A percentile compares a stretch with the other conserved stretches of the same genome.
These are phyloP conservation scores for Rhynchosporium agropyri DNA, from an alignment of 2,329 filamentous ascomycete genomes.

Conservation along the genomic window DNA sequence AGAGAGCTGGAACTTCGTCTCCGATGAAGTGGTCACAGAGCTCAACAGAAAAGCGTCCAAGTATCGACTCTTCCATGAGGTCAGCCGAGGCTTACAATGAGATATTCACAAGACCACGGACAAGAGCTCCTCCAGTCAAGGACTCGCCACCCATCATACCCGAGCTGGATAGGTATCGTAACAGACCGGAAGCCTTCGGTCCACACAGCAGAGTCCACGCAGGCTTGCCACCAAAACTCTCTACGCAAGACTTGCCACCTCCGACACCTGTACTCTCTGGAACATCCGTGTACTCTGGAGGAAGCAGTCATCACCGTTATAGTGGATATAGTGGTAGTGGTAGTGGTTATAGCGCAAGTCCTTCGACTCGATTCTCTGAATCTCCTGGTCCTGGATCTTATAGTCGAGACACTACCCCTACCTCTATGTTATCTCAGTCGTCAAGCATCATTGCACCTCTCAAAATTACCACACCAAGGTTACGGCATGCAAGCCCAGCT, in stretches of 20 bases:
- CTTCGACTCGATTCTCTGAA: conserved; percentile 75
- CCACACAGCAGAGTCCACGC: conserved; percentile 43
- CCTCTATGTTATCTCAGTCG: conserved; percentile 76
- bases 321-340: conserved; percentile 42
- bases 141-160: conserved; percentile 50
- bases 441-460: conserved; percentile 59
- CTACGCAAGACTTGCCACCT: conserved; percentile 67
- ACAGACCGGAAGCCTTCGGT: conserved; percentile 47
- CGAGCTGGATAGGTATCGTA: conserved; percentile 63
- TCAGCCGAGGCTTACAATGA: conserved; percentile 43
- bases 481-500: conserved; percentile 57
- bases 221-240: conserved; percentile 58
- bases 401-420: conserved; percentile 77
- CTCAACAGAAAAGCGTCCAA: conserved; percentile 30
- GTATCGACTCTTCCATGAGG: conserved; percentile 32
- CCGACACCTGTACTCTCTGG: conserved; percentile 67
- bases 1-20: conserved; percentile 30
- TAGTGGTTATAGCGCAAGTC: conserved; percentile 66
- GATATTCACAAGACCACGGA: conserved; percentile 45
- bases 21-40: conserved; percentile 28
- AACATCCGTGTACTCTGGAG: conserved; percentile 38
- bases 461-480: conserved; percentile 46
- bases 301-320: conserved; percentile 50
- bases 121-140: conserved; percentile 28
- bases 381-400: conserved; percentile 71